Percentiles rank a stretch among this genome's conserved stretches.
Evolutionary conservation across 129 eudicot genomes (phyloP).

Genomic region (Flaveria bidentis): DNA sequence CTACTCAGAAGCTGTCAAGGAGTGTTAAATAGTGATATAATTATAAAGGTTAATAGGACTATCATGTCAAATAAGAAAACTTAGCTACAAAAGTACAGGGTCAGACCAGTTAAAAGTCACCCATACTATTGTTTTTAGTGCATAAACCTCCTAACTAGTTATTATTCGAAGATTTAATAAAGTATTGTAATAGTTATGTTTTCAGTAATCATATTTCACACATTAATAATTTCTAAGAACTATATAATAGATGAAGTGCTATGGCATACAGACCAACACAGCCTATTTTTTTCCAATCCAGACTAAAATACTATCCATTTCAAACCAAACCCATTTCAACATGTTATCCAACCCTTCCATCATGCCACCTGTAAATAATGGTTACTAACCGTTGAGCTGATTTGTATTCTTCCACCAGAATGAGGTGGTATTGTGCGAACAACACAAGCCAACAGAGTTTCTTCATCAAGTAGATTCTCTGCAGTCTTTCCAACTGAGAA

Average conservation of each 20-base stretch:
- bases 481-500: constrained; percentile 37
- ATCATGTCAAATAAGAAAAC: not conserved
- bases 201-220: not conserved
- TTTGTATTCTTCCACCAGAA: constrained; percentile 75
- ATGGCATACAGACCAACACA: not conserved
- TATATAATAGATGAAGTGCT: not conserved
- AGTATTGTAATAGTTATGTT: not conserved
- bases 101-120: no score
- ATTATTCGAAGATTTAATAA: not conserved
- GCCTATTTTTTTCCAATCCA: not conserved
- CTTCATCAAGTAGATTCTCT: constrained; percentile 72
- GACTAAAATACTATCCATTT: not conserved
- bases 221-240: not conserved
- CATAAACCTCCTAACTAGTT: constrained; percentile 3
- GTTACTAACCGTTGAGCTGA: constrained; percentile 88
- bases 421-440: constrained; percentile 92
- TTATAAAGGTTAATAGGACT: not conserved
- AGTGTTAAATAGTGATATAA: not conserved
- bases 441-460: constrained; percentile 73
- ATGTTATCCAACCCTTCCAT: not conserved
- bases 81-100: not conserved
- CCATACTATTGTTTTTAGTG: not conserved
- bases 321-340: not conserved
- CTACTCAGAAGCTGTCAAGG: constrained; percentile 71
- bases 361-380: not conserved